phyloP scores from a whole-genome alignment of 306 rosid species.

The Medicago arabica region DNA sequence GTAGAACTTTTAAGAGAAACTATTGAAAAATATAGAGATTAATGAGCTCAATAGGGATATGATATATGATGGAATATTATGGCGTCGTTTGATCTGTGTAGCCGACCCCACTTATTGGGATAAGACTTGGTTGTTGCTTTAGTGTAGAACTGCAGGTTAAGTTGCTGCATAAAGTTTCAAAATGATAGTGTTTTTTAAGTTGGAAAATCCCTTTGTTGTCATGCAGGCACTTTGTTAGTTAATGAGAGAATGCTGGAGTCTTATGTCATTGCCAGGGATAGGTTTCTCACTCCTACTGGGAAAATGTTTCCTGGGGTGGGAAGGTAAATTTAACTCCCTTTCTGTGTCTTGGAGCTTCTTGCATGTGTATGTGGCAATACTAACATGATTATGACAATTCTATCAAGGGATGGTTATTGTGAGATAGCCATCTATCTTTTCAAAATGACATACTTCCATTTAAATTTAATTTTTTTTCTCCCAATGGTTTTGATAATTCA shows the following conservation, averaged over 20 bases:
- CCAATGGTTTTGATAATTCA: neutral
- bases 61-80: too few species aligned
- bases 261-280: slow-evolving; percentile 96
- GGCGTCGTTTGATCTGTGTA: too few species aligned
- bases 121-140: neutral
- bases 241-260: slow-evolving; percentile 98
- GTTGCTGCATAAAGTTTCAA: slow-evolving; percentile 7
- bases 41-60: too few species aligned
- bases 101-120: too few species aligned
- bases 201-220: slow-evolving; percentile 19
- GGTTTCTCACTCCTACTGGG: slow-evolving; percentile 80
- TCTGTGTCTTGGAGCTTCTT: slow-evolving; percentile 27
- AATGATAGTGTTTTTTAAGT: slow-evolving; percentile 18
- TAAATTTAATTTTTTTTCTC: neutral
- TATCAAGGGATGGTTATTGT: neutral
- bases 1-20: too few species aligned
- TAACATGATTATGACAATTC: slow-evolving; percentile 15
- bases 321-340: slow-evolving; percentile 59
- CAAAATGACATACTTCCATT: slow-evolving; percentile 23
- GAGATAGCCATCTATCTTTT: slow-evolving; percentile 1
- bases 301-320: slow-evolving; percentile 92
- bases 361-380: slow-evolving; percentile 10
- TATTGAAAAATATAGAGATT: too few species aligned
- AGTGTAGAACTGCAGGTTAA: neutral
- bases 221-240: slow-evolving; percentile 81